Percentiles rank a stretch among this genome's conserved stretches.
These are phyloP conservation scores for Fusarium circinatum DNA, from an alignment of 2,329 filamentous ascomycete genomes.

Conservation along the genomic window DNA sequence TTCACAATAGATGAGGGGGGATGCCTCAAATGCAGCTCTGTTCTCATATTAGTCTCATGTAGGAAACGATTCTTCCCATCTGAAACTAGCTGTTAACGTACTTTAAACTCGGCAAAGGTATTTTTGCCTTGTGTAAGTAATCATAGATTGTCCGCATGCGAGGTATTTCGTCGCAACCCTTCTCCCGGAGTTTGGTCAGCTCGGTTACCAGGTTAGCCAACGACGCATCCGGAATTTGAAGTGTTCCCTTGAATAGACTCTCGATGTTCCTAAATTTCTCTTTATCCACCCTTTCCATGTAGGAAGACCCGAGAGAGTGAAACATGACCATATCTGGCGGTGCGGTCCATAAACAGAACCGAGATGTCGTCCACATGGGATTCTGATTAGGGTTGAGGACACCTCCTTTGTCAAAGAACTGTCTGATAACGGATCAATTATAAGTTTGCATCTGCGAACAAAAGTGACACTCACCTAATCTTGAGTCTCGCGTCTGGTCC, in stretches of 20 bases:
- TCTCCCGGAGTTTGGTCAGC: neutral
- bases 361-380: constrained; percentile 6
- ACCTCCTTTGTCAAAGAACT: neutral
- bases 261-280: constrained; percentile 1
- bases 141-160: neutral
- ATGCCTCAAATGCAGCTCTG: constrained; percentile 18
- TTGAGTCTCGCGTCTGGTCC: neutral
- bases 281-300: neutral
- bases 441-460: neutral
- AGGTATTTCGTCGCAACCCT: neutral
- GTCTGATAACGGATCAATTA: neutral
- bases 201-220: neutral
- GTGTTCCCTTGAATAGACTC: neutral
- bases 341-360: constrained; percentile 20
- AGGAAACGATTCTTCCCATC: neutral
- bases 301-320: constrained; percentile 6
- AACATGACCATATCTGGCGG: constrained; percentile 15
- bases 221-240: neutral
- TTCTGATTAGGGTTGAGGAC: constrained; percentile 9
- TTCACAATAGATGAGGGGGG: constrained; percentile 8
- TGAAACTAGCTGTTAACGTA: neutral
- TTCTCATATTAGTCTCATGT: neutral
- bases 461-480: neutral
- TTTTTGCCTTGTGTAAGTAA: neutral
- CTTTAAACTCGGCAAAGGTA: constrained; percentile 2